phyloP scores from a whole-genome alignment of 371 early-diverging fungal species.

The Mucor velutinosus region DNA sequence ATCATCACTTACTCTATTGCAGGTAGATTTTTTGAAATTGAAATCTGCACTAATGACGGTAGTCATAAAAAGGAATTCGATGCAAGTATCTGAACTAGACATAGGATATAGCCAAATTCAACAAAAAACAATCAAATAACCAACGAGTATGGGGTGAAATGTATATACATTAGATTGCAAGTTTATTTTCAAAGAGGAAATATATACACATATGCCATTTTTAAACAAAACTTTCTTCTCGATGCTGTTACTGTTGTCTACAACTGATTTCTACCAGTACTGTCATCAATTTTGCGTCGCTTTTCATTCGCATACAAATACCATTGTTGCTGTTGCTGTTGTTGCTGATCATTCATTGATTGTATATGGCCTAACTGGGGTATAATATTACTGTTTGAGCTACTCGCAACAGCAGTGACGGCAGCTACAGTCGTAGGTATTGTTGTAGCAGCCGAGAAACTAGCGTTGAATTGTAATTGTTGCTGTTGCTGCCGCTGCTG shows the following conservation, averaged over 20 bases:
- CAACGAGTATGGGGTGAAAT: no score
- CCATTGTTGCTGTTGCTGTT: conserved; percentile 10
- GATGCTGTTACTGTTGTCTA: not conserved
- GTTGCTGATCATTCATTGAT: not conserved
- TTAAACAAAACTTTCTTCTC: not conserved
- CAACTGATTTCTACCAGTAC: not conserved
- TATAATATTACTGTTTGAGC: conserved; percentile 1
- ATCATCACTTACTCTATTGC: no score
- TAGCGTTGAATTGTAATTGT: not conserved
- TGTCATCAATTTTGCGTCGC: conserved; percentile 3
- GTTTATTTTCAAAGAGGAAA: no score
- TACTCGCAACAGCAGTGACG: not conserved
- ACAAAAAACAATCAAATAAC: no score
- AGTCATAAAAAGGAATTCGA: no score
- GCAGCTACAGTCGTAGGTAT: not conserved
- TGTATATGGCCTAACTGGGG: conserved; percentile 4
- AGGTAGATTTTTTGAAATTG: no score
- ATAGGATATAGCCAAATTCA: no score
- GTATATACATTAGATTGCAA: no score
- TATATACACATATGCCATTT: not conserved
- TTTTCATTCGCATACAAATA: conserved; percentile 12
- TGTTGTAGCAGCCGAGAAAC: not conserved
- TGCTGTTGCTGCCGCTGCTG: not conserved
- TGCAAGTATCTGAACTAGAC: no score
- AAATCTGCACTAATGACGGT: no score